Percentiles rank a stretch among this genome's conserved stretches.
phyloP scores from a whole-genome alignment of 1,284 basidiomycete species.

The Rhodotorula mucilaginosa region DNA sequence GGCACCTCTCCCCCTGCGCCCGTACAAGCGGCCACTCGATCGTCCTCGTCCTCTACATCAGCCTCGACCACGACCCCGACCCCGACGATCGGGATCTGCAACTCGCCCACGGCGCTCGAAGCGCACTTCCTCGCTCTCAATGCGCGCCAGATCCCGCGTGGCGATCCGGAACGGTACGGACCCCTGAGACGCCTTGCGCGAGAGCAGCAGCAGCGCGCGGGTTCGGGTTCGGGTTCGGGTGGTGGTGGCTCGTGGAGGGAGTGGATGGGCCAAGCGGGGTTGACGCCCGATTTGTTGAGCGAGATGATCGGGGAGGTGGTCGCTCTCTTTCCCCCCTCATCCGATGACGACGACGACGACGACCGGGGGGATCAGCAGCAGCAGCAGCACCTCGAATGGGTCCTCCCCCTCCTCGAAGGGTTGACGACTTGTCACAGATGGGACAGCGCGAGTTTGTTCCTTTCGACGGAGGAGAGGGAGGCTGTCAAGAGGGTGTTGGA shows the following conservation, averaged over 20 bases:
- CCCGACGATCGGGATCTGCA: background rate
- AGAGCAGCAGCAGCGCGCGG: background rate
- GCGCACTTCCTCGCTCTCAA: slow-evolving; percentile 26
- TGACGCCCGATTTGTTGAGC: slow-evolving; percentile 62
- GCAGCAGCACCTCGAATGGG: slow-evolving; percentile 44
- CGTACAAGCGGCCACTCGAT: too few species aligned
- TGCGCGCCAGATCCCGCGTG: slow-evolving; percentile 1
- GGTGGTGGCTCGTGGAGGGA: slow-evolving; percentile 49
- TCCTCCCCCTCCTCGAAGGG: slow-evolving; percentile 56
- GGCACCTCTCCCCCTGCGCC: background rate
- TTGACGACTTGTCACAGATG: slow-evolving; percentile 62
- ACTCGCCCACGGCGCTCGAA: slow-evolving; percentile 21
- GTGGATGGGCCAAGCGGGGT: slow-evolving; percentile 58
- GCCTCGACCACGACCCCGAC: too few species aligned
- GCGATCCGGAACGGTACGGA: slow-evolving; percentile 5
- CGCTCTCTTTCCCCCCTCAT: slow-evolving; percentile 26
- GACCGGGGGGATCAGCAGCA: slow-evolving; percentile 24
- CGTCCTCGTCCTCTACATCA: too few species aligned
- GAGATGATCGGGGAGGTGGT: slow-evolving; percentile 58
- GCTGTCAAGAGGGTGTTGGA: slow-evolving; percentile 13
- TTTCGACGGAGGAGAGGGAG: slow-evolving; percentile 51
- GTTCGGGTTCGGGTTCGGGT: too few species aligned
- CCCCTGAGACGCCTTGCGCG: slow-evolving; percentile 57
- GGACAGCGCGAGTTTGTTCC: slow-evolving; percentile 61
- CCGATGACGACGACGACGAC: background rate